Conservation (phyloP, 805 yeast species). For the Ogataea ganodermae region DNA sequence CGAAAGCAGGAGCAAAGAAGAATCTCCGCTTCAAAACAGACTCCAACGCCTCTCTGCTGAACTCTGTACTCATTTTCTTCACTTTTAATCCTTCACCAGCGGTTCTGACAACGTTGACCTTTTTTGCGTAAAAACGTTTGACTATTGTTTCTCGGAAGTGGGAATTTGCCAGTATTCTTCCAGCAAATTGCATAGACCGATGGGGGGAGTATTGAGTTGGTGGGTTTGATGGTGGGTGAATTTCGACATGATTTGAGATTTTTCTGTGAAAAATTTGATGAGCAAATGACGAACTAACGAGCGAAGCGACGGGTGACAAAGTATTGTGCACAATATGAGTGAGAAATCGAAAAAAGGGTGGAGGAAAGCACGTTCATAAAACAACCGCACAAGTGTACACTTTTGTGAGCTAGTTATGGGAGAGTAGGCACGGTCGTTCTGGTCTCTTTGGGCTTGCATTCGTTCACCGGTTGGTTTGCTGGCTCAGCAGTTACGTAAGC, state of each 20-base stretch:
- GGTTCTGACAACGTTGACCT: slow-evolving; percentile 16
- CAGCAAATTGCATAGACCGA: slow-evolving; percentile 9
- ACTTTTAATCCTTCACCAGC: slow-evolving; percentile 17
- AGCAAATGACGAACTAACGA: neutral
- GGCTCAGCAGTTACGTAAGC: too few species aligned
- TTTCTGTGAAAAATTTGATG: neutral
- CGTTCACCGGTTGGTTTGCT: too few species aligned
- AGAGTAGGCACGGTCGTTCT: too few species aligned
- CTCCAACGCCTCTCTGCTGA: slow-evolving; percentile 87
- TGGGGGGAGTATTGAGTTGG: neutral
- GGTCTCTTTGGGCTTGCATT: too few species aligned
- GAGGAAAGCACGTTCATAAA: too few species aligned
- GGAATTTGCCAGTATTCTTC: slow-evolving; percentile 5
- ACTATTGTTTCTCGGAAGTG: neutral
- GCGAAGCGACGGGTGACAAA: too few species aligned
- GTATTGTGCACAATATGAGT: too few species aligned
- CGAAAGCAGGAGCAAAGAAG: slow-evolving; percentile 97
- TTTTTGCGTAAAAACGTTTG: slow-evolving; percentile 12
- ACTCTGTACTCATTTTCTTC: slow-evolving; percentile 35
- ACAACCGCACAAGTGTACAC: too few species aligned
- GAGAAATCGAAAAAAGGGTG: too few species aligned
- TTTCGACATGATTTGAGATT: neutral
- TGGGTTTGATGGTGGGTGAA: neutral
- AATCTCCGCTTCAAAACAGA: slow-evolving; percentile 91
- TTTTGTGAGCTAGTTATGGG: too few species aligned